phyloP scores from a whole-genome alignment of 768 basidiomycete genomes.

The Nidularia sp. region DNA sequence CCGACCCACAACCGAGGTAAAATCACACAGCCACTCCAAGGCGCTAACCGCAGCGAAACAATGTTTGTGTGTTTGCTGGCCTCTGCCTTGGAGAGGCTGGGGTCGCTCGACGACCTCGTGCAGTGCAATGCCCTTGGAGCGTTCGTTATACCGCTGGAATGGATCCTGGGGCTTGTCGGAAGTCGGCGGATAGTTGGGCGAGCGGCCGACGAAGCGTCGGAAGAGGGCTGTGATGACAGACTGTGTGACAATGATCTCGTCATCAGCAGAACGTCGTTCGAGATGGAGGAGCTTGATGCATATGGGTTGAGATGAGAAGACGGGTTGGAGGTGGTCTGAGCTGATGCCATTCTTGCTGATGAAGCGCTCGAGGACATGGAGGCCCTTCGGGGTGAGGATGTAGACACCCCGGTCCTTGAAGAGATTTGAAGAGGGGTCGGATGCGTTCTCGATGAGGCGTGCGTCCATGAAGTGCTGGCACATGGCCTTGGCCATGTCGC shows the following conservation, averaged over 20 bases:
- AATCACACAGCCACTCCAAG: slow-evolving; percentile 97
- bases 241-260: slow-evolving; percentile 96
- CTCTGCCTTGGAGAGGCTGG: slow-evolving; percentile 47
- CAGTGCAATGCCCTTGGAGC: slow-evolving; percentile 69
- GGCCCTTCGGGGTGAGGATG: slow-evolving; percentile 93
- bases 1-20: slow-evolving; percentile 90
- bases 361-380: slow-evolving; percentile 98
- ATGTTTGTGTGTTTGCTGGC: slow-evolving; percentile 49
- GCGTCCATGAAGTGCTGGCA: slow-evolving; percentile 99
- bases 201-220: slow-evolving; percentile 88
- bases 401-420: slow-evolving; percentile 99
- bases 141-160: slow-evolving; percentile 74
- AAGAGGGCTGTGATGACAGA: slow-evolving; percentile 93
- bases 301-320: slow-evolving; percentile 91
- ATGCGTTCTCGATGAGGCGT: slow-evolving; percentile 93
- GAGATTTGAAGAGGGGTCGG: slow-evolving; percentile 79
- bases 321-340: slow-evolving; percentile 84
- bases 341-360: slow-evolving; percentile 99
- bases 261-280: slow-evolving; percentile 87
- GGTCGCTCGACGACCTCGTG: slow-evolving; percentile 70
- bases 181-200: slow-evolving; percentile 70
- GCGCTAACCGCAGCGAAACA: slow-evolving; percentile 87
- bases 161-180: slow-evolving; percentile 47
- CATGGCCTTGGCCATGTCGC: slow-evolving; percentile 99
- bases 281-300: slow-evolving; percentile 97